These are phyloP conservation scores for Tilletia setariae DNA, from an alignment of 1,284 basidiomycete species.

Conservation along the genomic window DNA sequence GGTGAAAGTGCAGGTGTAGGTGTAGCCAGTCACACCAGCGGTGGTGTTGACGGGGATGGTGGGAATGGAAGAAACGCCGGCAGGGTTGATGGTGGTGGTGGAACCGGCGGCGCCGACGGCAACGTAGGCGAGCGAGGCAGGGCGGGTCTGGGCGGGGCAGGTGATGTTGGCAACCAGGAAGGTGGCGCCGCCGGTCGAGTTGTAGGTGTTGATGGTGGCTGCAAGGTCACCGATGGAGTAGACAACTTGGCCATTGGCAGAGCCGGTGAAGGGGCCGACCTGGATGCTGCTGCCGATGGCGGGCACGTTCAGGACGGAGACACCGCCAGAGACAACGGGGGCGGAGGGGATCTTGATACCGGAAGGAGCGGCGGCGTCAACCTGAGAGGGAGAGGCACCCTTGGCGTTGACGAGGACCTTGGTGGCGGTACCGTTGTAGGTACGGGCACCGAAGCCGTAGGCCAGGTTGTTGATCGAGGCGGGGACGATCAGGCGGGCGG, in stretches of 20 bases:
- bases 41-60: conserved; percentile 14
- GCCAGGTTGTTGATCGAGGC: conserved; percentile 16
- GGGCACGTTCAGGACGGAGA: conserved; percentile 13
- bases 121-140: conserved; percentile 12
- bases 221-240: conserved; percentile 11
- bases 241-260: neutral
- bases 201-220: conserved; percentile 14
- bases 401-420: conserved; percentile 16
- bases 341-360: conserved; percentile 6
- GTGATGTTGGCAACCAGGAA: conserved; percentile 13
- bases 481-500: conserved; percentile 15
- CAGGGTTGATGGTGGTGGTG: conserved; percentile 1
- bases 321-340: conserved; percentile 2
- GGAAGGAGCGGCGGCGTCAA: neutral
- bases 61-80: conserved; percentile 5
- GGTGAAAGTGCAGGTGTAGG: conserved; percentile 12
- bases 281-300: neutral
- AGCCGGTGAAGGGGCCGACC: conserved; percentile 11
- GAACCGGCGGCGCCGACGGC: neutral
- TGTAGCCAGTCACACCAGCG: conserved; percentile 12
- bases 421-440: conserved; percentile 4
- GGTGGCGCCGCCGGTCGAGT: neutral
- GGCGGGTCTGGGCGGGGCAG: conserved; percentile 15
- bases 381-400: conserved; percentile 3
- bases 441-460: conserved; percentile 8